Base-by-base conservation (phyloP, 1,139 yeast species). In the Komagataea norvegica region DNA sequence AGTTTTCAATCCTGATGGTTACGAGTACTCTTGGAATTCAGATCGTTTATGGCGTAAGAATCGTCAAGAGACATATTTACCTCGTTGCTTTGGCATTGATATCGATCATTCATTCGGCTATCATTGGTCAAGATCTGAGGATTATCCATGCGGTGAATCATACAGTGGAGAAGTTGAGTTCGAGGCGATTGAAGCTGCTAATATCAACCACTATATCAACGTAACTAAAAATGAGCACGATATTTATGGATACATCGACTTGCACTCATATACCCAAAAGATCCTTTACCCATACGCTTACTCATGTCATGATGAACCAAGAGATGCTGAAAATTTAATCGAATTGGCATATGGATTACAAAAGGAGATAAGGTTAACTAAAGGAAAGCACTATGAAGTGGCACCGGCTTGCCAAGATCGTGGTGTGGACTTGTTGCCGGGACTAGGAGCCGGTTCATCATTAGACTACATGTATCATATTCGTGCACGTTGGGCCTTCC, bases 11-110 rank as follows among this genome's bases (percentile, higher is more conserved):
- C 96, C 96, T 0, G 96, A 88, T 59, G 96, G 96, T 0, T 88
- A 88, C 56, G 87, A 67, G 11, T 82, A 82, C 57, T 71, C 94
- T 2, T 88, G 96, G 95, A 69, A 67, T 5, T 56, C 64, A 25
- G 95, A 88, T 56, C 66, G 96, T 40, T 65, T 88, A 45, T 88
- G 96, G 96, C 68, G 94, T 34, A 88, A 88, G 57, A 88, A 86
- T 60, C 72, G 95, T 45, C 96, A 88, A 60, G 73, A 74, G 37
- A 83, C 95, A 0, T 70, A 67, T 26, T 61, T 75, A 36, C 77
- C 85, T 5, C 61, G 69, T 31, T 88, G 96, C 59, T 66, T 71
- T 36, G 96, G 96, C 7, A 74, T 87, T 33, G 96, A 88, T 57
- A 78, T 88, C 41, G 96, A 86, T 57, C 94, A 84, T 54, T 81